Percentiles rank a stretch among this genome's conserved stretches.
Conservation (phyloP, 495 filamentous ascomycete species). For the Monascus purpureus region DNA sequence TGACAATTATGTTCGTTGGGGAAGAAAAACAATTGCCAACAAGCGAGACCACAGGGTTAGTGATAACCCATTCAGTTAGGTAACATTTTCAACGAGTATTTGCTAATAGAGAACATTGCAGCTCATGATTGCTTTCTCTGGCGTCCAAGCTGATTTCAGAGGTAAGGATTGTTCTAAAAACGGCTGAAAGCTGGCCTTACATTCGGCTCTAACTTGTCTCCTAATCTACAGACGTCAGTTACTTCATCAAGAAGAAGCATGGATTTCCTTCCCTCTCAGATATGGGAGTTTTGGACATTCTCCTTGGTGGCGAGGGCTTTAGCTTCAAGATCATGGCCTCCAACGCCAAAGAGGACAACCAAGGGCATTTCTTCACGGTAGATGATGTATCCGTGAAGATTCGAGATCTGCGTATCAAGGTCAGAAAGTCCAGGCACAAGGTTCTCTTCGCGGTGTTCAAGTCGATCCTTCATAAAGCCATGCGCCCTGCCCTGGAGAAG, state of each 20-base stretch:
- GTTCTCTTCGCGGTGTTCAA: slow-evolving; percentile 77
- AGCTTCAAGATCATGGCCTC: slow-evolving; percentile 85
- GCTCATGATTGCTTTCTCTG: slow-evolving; percentile 66
- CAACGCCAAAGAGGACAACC: slow-evolving; percentile 62
- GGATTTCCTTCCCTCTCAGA: slow-evolving; percentile 89
- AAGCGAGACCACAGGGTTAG: slow-evolving; percentile 62
- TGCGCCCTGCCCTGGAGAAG: slow-evolving; percentile 75
- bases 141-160: slow-evolving; percentile 50
- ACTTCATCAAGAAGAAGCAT: slow-evolving; percentile 90
- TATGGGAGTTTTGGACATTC: slow-evolving; percentile 78
- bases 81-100: too few relatives aligned
- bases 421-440: slow-evolving; percentile 93
- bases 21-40: slow-evolving; percentile 71
- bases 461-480: slow-evolving; percentile 68
- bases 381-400: slow-evolving; percentile 77
- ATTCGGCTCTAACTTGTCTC: too few relatives aligned
- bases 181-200: too few relatives aligned
- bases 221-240: slow-evolving; percentile 65
- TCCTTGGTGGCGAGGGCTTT: slow-evolving; percentile 77
- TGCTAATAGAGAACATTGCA: background rate
- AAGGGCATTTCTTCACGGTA: slow-evolving; percentile 80
- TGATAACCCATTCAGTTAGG: background rate
- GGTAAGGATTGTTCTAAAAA: background rate
- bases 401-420: slow-evolving; percentile 75
- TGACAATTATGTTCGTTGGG: slow-evolving; percentile 94